These are phyloP conservation scores for Eucalyptus tenuipes DNA, from an alignment of 345 rosid species.

Conservation along the genomic window DNA sequence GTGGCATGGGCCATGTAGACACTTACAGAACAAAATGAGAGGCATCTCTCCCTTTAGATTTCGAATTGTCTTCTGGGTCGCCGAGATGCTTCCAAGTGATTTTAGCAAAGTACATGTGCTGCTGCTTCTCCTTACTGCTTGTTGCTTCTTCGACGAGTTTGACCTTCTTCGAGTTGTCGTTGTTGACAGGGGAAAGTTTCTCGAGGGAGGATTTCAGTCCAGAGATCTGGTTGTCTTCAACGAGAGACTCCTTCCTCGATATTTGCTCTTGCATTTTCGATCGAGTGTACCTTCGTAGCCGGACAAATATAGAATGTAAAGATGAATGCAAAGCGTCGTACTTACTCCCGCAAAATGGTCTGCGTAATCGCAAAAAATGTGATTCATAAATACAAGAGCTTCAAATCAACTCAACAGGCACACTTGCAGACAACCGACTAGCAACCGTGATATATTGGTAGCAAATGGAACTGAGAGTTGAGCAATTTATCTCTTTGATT, in stretches of 20 bases:
- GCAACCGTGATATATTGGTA: neutral
- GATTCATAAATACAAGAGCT: neutral
- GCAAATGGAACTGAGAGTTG: neutral
- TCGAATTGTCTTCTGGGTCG: neutral
- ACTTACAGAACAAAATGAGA: neutral
- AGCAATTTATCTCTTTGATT: neutral
- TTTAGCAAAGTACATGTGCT: neutral
- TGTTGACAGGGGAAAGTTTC: slow-evolving; percentile 58
- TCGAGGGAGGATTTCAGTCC: slow-evolving; percentile 54
- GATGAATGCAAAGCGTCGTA: slow-evolving; percentile 60
- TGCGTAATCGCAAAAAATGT: neutral
- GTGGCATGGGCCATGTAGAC: neutral
- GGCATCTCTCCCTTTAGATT: neutral
- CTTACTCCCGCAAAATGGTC: slow-evolving; percentile 54
- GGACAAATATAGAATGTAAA: slow-evolving; percentile 48
- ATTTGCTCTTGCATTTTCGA: slow-evolving; percentile 29
- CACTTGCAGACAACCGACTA: neutral
- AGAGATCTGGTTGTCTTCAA: slow-evolving; percentile 45
- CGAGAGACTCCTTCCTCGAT: slow-evolving; percentile 12
- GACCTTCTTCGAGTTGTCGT: slow-evolving; percentile 56
- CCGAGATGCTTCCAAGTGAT: neutral
- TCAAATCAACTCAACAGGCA: neutral
- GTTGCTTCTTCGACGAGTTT: slow-evolving; percentile 58
- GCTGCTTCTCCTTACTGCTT: slow-evolving; percentile 26
- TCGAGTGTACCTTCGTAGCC: slow-evolving; percentile 37